These are phyloP conservation scores for Omphalotus guepiniiformis DNA, from an alignment of 768 basidiomycete genomes.

Conservation along the genomic window DNA sequence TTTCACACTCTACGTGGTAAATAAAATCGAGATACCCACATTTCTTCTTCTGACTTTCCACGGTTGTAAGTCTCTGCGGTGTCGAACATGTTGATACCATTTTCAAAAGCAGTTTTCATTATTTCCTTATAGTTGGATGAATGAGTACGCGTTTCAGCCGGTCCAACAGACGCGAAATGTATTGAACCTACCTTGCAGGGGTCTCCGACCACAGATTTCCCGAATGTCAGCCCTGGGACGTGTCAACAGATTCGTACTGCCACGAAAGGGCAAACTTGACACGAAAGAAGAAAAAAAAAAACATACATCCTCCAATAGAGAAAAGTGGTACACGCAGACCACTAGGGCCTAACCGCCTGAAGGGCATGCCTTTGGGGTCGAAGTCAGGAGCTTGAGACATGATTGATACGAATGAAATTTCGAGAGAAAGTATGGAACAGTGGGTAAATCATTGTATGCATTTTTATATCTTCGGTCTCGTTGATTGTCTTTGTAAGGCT, in stretches of 20 bases:
- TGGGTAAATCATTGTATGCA: no score
- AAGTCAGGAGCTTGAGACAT: slow-evolving; percentile 3
- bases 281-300: background rate
- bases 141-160: background rate
- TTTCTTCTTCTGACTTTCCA: slow-evolving; percentile 71
- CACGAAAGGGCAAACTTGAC: background rate
- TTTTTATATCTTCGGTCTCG: no score
- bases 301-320: slow-evolving; percentile 50
- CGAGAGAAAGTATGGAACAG: no score
- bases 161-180: slow-evolving; percentile 1
- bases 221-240: slow-evolving; percentile 50
- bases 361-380: slow-evolving; percentile 39
- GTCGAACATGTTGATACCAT: slow-evolving; percentile 76
- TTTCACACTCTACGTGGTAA: background rate
- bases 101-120: slow-evolving; percentile 72
- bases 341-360: slow-evolving; percentile 41
- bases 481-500: no score
- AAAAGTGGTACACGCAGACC: slow-evolving; percentile 53
- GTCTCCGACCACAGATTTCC: slow-evolving; percentile 61
- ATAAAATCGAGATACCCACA: slow-evolving; percentile 36
- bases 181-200: slow-evolving; percentile 51
- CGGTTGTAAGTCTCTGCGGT: slow-evolving; percentile 61
- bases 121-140: slow-evolving; percentile 47
- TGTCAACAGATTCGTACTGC: background rate
- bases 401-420: no score